Evolutionary conservation across 345 rosid species (phyloP).

Genomic region (Firmiana major): DNA sequence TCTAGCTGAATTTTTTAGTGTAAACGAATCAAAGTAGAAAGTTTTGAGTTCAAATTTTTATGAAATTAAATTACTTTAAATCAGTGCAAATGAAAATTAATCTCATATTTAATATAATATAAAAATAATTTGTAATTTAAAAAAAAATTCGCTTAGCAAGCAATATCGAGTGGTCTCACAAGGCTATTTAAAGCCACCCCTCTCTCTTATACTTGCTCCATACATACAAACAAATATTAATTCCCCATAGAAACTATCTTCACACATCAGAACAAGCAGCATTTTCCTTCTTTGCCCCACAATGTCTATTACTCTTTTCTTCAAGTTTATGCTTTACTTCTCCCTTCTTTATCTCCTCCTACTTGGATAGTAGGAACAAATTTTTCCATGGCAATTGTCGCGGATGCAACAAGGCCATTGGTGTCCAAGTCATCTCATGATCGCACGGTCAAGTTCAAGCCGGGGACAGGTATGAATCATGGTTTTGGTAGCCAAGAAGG

Average conservation of each 20-base stretch:
- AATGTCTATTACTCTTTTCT: conserved; percentile 27
- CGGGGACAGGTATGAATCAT: background rate
- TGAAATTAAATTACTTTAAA: no score
- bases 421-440: conserved; percentile 1
- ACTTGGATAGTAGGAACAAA: background rate
- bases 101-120: no score
- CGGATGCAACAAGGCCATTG: conserved; percentile 30
- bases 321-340: conserved; percentile 20
- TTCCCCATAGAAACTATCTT: background rate
- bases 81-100: no score
- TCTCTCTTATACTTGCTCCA: background rate
- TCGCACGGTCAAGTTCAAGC: background rate
- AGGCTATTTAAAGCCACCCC: conserved; percentile 33
- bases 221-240: background rate
- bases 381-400: background rate
- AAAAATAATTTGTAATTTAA: no score
- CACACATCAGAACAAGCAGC: background rate
- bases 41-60: no score
- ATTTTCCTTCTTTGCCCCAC: background rate
- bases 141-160: no score
- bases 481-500: conserved; percentile 7
- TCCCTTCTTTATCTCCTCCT: conserved; percentile 27
- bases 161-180: conserved; percentile 8
- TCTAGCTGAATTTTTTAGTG: no score
- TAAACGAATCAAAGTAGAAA: no score